These are phyloP conservation scores for Arbutus unedo DNA, from an alignment of 148 eudicot genomes.

Conservation along the genomic window DNA sequence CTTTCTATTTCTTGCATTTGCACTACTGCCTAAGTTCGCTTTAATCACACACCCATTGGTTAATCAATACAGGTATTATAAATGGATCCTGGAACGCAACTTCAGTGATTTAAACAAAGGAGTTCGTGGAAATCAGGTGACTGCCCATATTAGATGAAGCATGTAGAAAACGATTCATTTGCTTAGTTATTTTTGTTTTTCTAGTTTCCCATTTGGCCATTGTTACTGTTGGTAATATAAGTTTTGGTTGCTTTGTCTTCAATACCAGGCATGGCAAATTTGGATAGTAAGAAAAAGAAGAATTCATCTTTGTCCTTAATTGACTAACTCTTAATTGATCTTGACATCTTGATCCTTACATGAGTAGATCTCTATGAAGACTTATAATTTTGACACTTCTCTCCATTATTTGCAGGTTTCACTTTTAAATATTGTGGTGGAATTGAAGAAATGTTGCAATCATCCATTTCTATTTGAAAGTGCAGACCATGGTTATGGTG, in stretches of 20 bases:
- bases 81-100: constrained; percentile 98
- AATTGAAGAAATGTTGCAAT: constrained; percentile 99
- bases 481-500: constrained; percentile 99
- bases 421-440: constrained; percentile 95
- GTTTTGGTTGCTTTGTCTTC: constrained; percentile 5
- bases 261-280: background rate
- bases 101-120: constrained; percentile 98
- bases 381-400: background rate
- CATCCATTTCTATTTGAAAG: constrained; percentile 99
- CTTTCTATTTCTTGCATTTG: background rate
- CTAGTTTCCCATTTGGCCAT: background rate
- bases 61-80: constrained; percentile 65
- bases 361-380: background rate
- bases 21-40: background rate
- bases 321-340: constrained; percentile 7
- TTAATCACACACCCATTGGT: constrained; percentile 7
- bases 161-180: background rate
- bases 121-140: constrained; percentile 98
- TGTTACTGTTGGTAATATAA: background rate
- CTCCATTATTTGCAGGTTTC: constrained; percentile 67
- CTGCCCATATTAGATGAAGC: background rate
- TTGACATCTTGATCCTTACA: background rate
- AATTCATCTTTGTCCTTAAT: background rate
- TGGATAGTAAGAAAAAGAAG: background rate
- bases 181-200: background rate